Evolutionary conservation across 163 green algal species (phyloP).

Genomic region (Trebouxiophyceae sp.): DNA sequence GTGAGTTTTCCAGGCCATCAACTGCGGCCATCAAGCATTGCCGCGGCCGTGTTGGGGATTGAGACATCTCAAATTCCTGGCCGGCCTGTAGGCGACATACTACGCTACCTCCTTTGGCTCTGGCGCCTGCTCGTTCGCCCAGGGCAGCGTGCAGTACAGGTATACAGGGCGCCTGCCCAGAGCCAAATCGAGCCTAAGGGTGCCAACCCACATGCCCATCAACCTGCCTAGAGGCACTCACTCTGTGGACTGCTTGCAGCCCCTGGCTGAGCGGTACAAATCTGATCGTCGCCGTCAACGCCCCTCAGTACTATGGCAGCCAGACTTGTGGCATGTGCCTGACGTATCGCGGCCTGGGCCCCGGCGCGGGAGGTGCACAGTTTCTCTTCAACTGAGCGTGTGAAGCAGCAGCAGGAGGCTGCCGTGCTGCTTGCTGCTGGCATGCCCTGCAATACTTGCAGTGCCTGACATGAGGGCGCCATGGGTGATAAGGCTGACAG

Average conservation of each 20-base stretch:
- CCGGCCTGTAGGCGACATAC: neutral
- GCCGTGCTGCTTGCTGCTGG: no score
- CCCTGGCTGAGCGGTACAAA: slow-evolving; percentile 11
- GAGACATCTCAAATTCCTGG: neutral
- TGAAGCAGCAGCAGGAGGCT: no score
- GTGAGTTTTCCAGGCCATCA: neutral
- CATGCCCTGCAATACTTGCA: no score
- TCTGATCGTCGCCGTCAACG: slow-evolving; percentile 18
- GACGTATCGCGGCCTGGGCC: slow-evolving; percentile 10
- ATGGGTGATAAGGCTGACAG: no score
- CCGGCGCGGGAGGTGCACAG: slow-evolving; percentile 3
- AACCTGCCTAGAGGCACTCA: slow-evolving; percentile 11
- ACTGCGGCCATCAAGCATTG: neutral
- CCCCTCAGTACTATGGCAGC: slow-evolving; percentile 8
- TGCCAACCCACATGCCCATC: slow-evolving; percentile 6
- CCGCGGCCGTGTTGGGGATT: neutral
- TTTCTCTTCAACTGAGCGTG: neutral
- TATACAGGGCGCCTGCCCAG: neutral
- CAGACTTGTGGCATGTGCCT: slow-evolving; percentile 23
- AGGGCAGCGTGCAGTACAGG: neutral
- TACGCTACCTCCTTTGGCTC: neutral
- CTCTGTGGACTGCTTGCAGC: neutral
- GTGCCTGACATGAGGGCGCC: no score
- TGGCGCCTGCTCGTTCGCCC: neutral
- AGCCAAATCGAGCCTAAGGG: slow-evolving; percentile 14